Base-by-base conservation (phyloP, 1,139 yeast species). In the Sugiyamaella japonica region DNA sequence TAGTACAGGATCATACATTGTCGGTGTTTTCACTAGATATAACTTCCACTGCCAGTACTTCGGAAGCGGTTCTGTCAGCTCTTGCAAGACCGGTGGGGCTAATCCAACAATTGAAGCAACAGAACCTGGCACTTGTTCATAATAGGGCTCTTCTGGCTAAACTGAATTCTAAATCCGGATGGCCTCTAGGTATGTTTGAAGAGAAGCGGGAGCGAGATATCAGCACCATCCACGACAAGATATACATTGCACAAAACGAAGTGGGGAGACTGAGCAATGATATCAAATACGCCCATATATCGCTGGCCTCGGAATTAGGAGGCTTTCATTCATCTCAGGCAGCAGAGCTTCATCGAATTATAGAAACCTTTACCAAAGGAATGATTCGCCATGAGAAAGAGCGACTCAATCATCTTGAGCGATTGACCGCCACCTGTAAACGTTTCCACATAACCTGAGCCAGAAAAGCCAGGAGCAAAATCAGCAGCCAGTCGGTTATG, bases 221-320 rank as follows among this genome's bases (percentile, higher is more conserved):
- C 31, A 62, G 63, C 17, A 63, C 60, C 8, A 59, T 66, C 15
- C 69, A 68, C 41, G 69, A 65, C 37, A 59, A 60, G 15, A 67
- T 74, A 17, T 64, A 65, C 38, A 53, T 59, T 12, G 59, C 67
- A 2, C 68, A 70, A 44, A 60, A 59, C 25, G 69, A 65, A 39
- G 66, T 72, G 31, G 54, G 60, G 23, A 56, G 68, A 20, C 55
- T 72, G 13, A 69, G 72, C 46, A 58, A 60, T 10, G 71, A 69
- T 41, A 63, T 74, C 32, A 59, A 66, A 42, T 61, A 65, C 8
- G 63, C 71, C 3, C 77, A 74, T 56, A 66, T 66, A 16, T 59
- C 69, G 1, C 60, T 73, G 7, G 77, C 77, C 0, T 63, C 68
- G 5, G 77, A 74, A 57, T 65, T 74, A 6, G 75, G 76, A 7